Evolutionary conservation across 768 basidiomycete species (phyloP).

Genomic region (Mycena chlorophos): DNA sequence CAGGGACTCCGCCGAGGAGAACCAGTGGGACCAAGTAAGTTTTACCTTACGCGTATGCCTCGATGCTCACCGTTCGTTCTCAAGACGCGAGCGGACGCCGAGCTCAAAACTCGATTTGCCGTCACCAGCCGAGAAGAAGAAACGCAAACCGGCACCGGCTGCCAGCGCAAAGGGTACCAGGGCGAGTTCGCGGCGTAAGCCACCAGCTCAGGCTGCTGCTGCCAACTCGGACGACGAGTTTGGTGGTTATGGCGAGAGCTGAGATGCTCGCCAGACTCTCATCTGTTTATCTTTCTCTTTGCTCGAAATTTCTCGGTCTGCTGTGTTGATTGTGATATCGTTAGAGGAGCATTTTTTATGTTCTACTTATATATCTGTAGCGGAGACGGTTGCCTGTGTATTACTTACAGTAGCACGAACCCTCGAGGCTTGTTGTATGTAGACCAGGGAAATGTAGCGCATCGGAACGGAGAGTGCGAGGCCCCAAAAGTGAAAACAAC

Average conservation of each 20-base stretch:
- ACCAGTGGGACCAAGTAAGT: conserved; percentile 17
- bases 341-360: no score
- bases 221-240: background rate
- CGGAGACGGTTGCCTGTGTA: no score
- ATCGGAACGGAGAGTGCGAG: no score
- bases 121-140: conserved; percentile 19
- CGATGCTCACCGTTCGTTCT: background rate
- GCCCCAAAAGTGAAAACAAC: no score
- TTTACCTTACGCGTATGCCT: background rate
- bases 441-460: no score
- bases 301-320: no score
- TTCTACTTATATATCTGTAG: no score
- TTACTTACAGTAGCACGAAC: no score
- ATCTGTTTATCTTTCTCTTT: no score
- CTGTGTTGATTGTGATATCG: no score
- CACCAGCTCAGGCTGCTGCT: background rate
- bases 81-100: conserved; percentile 15
- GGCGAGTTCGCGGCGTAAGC: background rate
- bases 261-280: no score
- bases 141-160: conserved; percentile 2
- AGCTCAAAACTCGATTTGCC: conserved; percentile 11
- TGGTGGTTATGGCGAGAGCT: background rate
- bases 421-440: no score
- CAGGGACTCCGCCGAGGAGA: conserved; percentile 8
- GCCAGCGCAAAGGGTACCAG: background rate